Base-by-base conservation (phyloP, 2,329 filamentous ascomycete species). In the Byssoonygena ceratinophila region DNA sequence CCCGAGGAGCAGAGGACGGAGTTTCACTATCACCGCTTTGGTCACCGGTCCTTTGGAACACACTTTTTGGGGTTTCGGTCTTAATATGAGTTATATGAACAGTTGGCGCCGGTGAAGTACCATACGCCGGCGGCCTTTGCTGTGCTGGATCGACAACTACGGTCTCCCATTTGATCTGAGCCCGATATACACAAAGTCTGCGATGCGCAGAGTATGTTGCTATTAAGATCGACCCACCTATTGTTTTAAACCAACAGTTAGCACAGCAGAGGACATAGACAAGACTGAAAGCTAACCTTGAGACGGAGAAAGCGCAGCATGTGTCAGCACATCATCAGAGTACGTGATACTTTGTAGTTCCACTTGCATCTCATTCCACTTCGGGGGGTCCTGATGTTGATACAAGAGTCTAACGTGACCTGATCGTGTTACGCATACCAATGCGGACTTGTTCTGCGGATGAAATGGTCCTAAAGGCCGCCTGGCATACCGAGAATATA, bases 401-500 rank as follows among this genome's bases (percentile, higher is more conserved):
- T 84, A 95, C 46, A 90, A 76, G 61, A 96, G 74, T 61, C 83
- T 84, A 51, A 96, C 73, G 45, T 80, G 71, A 6, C 87, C 87
- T 59, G 82, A 82, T 41, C 82, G 79, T 27, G 86, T 92, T 50
- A 95, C 77, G 58, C 83, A 85, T 11, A 95, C 68, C 40, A 96
- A 69, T 0, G 86, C 85, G 46, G 85, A 84, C 65, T 86, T 88
- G 50, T 76, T 75, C 1, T 80, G 63, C 5, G 67, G 65, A 64
- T 94, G 87, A 55, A 79, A 83, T 3, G 89, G 86, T 2, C 84
- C 84, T 39, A 81, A 76, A 8, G 81, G 80, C 34, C 81, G 78
- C 31, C 83, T 76, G 48, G 82, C 77, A 8, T 79, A 80, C 52
- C 78, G 81, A 45, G 84, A 80, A 61, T 87, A 91, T 8, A 75